Conservation (phyloP, 1,139 yeast species). For the Kodamaea plutei region DNA sequence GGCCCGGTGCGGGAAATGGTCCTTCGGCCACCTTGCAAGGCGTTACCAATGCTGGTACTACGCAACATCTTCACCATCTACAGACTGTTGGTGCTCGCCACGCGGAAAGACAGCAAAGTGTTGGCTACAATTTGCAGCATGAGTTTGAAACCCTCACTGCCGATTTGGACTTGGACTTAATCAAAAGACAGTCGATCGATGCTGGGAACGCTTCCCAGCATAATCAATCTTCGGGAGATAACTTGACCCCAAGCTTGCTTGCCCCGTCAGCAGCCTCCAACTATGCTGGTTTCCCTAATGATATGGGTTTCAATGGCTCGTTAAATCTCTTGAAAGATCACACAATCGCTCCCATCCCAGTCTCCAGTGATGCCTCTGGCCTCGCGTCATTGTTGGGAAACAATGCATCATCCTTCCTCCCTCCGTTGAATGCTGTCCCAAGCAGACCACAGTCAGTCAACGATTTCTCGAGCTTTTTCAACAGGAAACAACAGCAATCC, state of each 20-base stretch:
- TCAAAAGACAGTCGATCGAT: constrained; percentile 9
- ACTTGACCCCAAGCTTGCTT: constrained; percentile 16
- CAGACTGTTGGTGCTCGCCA: constrained; percentile 10
- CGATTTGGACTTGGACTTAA: constrained; percentile 45
- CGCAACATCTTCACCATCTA: neutral
- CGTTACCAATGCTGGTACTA: neutral
- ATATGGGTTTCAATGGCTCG: constrained; percentile 11
- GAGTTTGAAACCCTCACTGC: constrained; percentile 46
- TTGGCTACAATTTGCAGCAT: constrained; percentile 43
- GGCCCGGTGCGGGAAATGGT: neutral
- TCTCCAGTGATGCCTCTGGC: constrained; percentile 11
- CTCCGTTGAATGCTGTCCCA: constrained; percentile 28
- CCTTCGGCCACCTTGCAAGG: neutral
- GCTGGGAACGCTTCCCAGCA: neutral
- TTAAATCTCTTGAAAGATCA: constrained; percentile 19
- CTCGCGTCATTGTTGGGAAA: constrained; percentile 13
- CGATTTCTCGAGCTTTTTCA: constrained; percentile 34
- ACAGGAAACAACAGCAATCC: constrained; percentile 17
- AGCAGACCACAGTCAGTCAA: constrained; percentile 44
- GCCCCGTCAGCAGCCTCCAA: constrained; percentile 20
- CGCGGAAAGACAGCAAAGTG: constrained; percentile 36
- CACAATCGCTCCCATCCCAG: constrained; percentile 21
- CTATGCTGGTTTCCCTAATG: constrained; percentile 17
- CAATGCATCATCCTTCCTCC: constrained; percentile 11
- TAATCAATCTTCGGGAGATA: neutral